A percentile compares a stretch with the other conserved stretches of the same genome.
Conservation (phyloP, 2,329 filamentous ascomycete genomes). For the Aspergillus versicolor region DNA sequence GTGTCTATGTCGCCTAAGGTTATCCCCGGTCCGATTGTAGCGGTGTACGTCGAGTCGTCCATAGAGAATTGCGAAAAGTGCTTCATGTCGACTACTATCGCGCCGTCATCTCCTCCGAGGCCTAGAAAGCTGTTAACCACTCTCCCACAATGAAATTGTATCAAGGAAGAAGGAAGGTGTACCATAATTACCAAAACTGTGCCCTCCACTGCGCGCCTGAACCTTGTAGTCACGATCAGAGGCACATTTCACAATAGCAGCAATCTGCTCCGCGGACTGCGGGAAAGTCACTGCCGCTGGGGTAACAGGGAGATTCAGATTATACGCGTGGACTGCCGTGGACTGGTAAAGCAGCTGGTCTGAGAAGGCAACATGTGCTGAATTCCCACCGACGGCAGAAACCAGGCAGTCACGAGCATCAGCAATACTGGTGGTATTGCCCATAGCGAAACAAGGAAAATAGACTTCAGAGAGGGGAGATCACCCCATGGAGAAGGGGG, state of each 20-base stretch:
- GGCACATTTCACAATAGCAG: conserved; percentile 50
- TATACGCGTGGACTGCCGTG: conserved; percentile 17
- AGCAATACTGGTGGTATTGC: too few species aligned
- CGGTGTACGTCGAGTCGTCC: conserved; percentile 28
- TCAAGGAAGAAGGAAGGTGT: neutral
- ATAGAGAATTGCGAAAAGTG: conserved; percentile 33
- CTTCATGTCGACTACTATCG: conserved; percentile 30
- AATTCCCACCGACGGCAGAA: too few species aligned
- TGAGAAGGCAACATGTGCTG: too few species aligned
- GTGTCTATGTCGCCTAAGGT: conserved; percentile 32
- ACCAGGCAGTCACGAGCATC: too few species aligned
- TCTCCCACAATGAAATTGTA: too few species aligned
- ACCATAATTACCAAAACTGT: conserved; percentile 55
- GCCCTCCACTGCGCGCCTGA: conserved; percentile 53
- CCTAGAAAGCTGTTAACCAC: neutral
- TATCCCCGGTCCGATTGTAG: conserved; percentile 36
- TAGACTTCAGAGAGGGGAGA: too few species aligned
- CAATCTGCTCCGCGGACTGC: conserved; percentile 40
- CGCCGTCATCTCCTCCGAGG: conserved; percentile 32
- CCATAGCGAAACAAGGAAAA: too few species aligned
- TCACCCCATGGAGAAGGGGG: too few species aligned
- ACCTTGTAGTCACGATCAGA: conserved; percentile 45
- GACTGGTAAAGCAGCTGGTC: too few species aligned
- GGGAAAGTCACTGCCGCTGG: conserved; percentile 37
- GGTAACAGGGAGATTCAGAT: conserved; percentile 25